A percentile compares a stretch with the other conserved stretches of the same genome.
phyloP scores from a whole-genome alignment of 2,329 filamentous ascomycete species.

The Dothideomycetes sp. region DNA sequence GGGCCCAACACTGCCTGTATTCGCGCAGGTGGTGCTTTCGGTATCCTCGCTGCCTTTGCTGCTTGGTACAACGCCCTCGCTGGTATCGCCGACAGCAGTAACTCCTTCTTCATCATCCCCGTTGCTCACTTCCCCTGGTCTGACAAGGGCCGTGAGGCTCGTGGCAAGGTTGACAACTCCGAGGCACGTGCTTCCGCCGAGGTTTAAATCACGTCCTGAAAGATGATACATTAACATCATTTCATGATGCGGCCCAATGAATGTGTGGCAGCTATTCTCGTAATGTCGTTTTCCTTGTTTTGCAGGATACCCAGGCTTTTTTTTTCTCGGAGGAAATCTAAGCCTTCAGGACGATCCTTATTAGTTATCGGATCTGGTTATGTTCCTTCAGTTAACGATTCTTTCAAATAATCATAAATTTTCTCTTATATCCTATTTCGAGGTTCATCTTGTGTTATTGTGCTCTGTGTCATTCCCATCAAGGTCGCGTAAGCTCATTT shows the following conservation, averaged over 20 bases:
- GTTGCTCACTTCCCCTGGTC: slow-evolving; percentile 96
- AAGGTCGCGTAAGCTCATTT: no score
- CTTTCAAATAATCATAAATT: background rate
- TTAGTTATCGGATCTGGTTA: background rate
- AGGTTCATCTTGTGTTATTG: no score
- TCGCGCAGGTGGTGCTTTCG: slow-evolving; percentile 44
- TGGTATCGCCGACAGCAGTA: slow-evolving; percentile 46
- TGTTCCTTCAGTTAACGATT: slow-evolving; percentile 3
- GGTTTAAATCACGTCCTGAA: slow-evolving; percentile 15
- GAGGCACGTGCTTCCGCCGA: slow-evolving; percentile 24
- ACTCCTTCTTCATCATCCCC: slow-evolving; percentile 82
- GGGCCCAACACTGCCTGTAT: slow-evolving; percentile 35
- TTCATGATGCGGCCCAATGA: background rate
- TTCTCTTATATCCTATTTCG: background rate
- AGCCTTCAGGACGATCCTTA: background rate
- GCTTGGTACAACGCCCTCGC: slow-evolving; percentile 49
- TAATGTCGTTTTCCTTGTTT: slow-evolving; percentile 11
- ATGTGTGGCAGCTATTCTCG: background rate
- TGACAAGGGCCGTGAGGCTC: slow-evolving; percentile 57
- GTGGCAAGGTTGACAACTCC: slow-evolving; percentile 39
- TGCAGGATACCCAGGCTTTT: slow-evolving; percentile 13
- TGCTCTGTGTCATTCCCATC: no score
- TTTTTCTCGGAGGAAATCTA: background rate
- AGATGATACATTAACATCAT: no score
- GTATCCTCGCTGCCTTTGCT: slow-evolving; percentile 43